Percentiles rank a stretch among this genome's conserved stretches.
Conservation (phyloP, 441 rosid genomes). For the Pelargonium fulgidum region DNA sequence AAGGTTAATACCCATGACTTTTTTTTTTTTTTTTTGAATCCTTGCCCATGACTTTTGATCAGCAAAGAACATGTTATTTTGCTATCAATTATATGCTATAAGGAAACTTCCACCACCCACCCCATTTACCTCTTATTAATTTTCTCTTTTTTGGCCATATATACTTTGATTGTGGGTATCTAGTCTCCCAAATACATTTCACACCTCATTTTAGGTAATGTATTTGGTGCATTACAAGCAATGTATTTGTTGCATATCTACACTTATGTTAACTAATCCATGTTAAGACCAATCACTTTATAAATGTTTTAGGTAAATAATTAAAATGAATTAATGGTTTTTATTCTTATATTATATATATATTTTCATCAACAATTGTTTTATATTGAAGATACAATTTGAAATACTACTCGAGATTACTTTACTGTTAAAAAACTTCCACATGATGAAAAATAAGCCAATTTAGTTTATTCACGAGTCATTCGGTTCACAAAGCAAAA, state of each 20-base stretch:
- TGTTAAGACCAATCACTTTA: not conserved
- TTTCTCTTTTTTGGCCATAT: not conserved
- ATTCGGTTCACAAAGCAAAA: too few species aligned
- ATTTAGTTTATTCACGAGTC: too few species aligned
- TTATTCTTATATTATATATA: too few species aligned
- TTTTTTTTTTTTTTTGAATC: too few species aligned
- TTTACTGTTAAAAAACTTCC: too few species aligned
- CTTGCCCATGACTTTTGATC: conserved; percentile 9
- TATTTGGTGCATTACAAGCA: not conserved
- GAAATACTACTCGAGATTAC: too few species aligned
- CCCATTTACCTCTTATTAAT: not conserved
- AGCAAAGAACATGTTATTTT: not conserved
- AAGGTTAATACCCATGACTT: conserved; percentile 5
- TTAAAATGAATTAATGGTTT: too few species aligned
- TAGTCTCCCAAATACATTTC: not conserved
- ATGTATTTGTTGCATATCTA: not conserved
- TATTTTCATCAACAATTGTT: too few species aligned
- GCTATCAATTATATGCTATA: not conserved
- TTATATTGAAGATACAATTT: too few species aligned
- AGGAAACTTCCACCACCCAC: conserved; percentile 8
- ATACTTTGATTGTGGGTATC: not conserved
- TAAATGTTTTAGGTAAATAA: not conserved
- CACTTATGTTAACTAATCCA: not conserved
- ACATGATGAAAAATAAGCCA: too few species aligned
- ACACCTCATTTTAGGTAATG: not conserved